Conservation (phyloP, 2,329 filamentous ascomycete species). For the Exophiala alcalophila region DNA sequence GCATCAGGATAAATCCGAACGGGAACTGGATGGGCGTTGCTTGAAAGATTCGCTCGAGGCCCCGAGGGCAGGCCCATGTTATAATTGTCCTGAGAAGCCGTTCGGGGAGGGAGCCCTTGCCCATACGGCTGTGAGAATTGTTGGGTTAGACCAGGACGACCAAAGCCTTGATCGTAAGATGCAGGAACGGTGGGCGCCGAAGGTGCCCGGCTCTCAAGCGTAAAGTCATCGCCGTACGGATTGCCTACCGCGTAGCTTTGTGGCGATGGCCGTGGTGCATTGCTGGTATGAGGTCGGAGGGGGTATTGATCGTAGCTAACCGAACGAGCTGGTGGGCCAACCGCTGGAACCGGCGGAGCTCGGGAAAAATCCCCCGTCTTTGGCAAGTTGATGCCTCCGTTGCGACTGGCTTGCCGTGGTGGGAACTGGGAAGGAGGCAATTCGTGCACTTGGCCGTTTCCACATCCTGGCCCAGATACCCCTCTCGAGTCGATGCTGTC, state of each 20-base stretch:
- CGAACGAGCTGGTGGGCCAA: slow-evolving; percentile 17
- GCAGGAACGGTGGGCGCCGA: slow-evolving; percentile 16
- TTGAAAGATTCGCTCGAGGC: slow-evolving; percentile 9
- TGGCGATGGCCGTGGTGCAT: slow-evolving; percentile 18
- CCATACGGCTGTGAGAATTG: slow-evolving; percentile 21
- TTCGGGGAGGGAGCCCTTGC: slow-evolving; percentile 21
- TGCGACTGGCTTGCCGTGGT: slow-evolving; percentile 26
- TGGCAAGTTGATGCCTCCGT: slow-evolving; percentile 18
- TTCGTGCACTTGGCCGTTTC: slow-evolving; percentile 8
- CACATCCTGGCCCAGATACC: slow-evolving; percentile 7
- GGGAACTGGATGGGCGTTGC: slow-evolving; percentile 26
- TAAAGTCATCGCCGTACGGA: slow-evolving; percentile 17
- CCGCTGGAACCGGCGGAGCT: slow-evolving; percentile 19
- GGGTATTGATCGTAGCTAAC: slow-evolving; percentile 22
- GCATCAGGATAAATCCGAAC: slow-evolving; percentile 20
- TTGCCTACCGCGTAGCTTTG: slow-evolving; percentile 16
- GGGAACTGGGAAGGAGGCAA: slow-evolving; percentile 21
- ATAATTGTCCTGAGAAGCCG: slow-evolving; percentile 19
- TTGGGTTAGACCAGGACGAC: slow-evolving; percentile 18
- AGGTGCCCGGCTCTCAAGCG: slow-evolving; percentile 8
- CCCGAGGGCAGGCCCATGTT: slow-evolving; percentile 20
- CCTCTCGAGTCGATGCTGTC: slow-evolving; percentile 4
- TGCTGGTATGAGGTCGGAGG: slow-evolving; percentile 19
- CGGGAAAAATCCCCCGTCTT: slow-evolving; percentile 5
- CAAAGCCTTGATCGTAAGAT: slow-evolving; percentile 27